Evolutionary conservation across 352 stramenopile genomes (phyloP).

Genomic region (Globisporangium spiculum): DNA sequence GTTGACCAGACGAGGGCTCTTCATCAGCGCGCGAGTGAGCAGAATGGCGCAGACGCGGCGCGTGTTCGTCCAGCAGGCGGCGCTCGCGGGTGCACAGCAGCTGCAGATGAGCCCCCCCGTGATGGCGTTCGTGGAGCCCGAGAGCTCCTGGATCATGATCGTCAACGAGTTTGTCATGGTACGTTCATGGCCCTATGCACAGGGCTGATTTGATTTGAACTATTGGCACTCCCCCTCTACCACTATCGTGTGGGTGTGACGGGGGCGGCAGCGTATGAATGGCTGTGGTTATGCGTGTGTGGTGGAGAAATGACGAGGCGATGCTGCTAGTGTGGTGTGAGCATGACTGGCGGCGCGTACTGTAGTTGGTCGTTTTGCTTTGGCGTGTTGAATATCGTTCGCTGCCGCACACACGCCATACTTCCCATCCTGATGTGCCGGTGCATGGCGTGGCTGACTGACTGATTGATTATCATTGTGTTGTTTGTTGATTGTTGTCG

Average conservation of each 20-base stretch:
- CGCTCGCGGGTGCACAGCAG: slow-evolving; percentile 23
- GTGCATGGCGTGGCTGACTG: not conserved
- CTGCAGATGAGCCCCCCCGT: slow-evolving; percentile 37
- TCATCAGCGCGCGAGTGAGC: not conserved
- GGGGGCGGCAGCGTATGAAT: not conserved
- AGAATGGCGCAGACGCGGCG: slow-evolving; percentile 49
- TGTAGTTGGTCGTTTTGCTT: too few species aligned
- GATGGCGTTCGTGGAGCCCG: slow-evolving; percentile 63
- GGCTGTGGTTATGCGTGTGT: too few species aligned
- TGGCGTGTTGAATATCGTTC: not conserved
- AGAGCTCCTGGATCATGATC: slow-evolving; percentile 55
- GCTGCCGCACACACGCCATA: too few species aligned
- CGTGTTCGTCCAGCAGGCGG: slow-evolving; percentile 70
- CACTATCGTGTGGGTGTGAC: not conserved
- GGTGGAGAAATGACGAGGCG: too few species aligned
- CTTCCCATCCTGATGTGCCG: not conserved
- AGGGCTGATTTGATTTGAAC: not conserved
- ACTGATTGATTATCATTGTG: not conserved
- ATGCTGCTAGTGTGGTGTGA: too few species aligned
- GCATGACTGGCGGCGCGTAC: too few species aligned
- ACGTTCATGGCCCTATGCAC: not conserved
- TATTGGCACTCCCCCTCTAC: not conserved
- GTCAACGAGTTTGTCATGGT: slow-evolving; percentile 86
- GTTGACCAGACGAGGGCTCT: not conserved
- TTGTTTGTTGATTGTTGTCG: not conserved